Evolutionary conservation across 1,284 basidiomycete genomes (phyloP), one percentile per base, ranked within the genome.

Genomic region (Taiwanofungus camphoratus): DNA sequence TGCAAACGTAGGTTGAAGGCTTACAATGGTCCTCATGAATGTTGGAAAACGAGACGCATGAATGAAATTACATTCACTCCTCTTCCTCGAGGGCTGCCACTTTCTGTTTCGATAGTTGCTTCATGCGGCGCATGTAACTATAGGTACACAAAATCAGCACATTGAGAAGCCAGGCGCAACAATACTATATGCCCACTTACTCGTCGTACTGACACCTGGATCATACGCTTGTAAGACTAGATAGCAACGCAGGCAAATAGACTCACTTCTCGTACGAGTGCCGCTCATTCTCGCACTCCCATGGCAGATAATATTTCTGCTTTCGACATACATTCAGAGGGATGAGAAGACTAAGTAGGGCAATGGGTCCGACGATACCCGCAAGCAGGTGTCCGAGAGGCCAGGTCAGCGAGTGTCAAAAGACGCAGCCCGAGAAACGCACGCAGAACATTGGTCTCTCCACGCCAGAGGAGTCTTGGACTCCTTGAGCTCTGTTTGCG

Each of bases 361-460:
- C n/a, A n/a, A n/a, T n/a, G n/a, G n/a, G n/a, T n/a, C n/a, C 16
- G 36, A 20, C 32, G 39, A 42, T 50, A 43, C 37, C 30, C 39
- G 21, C 36, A 41, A 26, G 21, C 4, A 29, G 13, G 18, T 32
- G 8, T 27, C 7, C 21, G n/a, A 26, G 12, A 23, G 15, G 37
- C 41, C 31, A 18, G 27, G 35, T 19, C 26, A 27, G 26, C 13
- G 8, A 13, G 26, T 27, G 9, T 33, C 31, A 33, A 16, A 19
- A 21, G 3, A 29, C 3, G 7, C 9, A 33, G 20, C 9, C 38
- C 20, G 36, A 20, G 40, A 35, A 49, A 79, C 87, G 59, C 63
- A 95, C 92, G 91, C 80, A 54, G 92, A 94, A 67, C 92, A 96
- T 54, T 85, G 79, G 67, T 96, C 92, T 58, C 92, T 74, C 82